phyloP scores from a whole-genome alignment of 768 basidiomycete genomes.

The Suillus bovinus region DNA sequence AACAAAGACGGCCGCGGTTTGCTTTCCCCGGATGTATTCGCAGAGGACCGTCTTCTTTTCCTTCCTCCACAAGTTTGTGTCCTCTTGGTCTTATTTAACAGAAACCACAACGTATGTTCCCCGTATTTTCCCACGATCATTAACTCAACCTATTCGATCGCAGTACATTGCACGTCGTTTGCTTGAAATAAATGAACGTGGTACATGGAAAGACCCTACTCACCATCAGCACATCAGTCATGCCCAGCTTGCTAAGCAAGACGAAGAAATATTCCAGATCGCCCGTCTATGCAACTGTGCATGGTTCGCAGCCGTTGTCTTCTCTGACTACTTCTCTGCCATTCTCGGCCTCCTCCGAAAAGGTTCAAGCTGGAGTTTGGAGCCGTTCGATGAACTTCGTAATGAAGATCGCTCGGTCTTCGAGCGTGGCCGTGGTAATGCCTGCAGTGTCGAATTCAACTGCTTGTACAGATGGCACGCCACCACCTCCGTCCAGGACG shows the following conservation, averaged over 20 bases:
- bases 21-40: conserved; percentile 70
- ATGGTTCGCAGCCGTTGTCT: conserved; percentile 79
- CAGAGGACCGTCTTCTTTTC: conserved; percentile 75
- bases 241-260: conserved; percentile 48
- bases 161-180: conserved; percentile 81
- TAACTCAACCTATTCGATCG: not conserved
- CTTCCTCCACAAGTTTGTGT: conserved; percentile 78
- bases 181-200: conserved; percentile 79
- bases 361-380: conserved; percentile 76
- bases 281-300: conserved; percentile 76
- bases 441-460: conserved; percentile 88
- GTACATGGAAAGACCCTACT: conserved; percentile 57
- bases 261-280: conserved; percentile 84
- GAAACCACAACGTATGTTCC: conserved; percentile 80
- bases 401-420: conserved; percentile 61
- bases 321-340: conserved; percentile 79
- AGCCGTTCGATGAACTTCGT: conserved; percentile 76
- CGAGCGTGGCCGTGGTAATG: conserved; percentile 80
- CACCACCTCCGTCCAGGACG: conserved; percentile 71
- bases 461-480: conserved; percentile 87
- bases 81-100: conserved; percentile 81
- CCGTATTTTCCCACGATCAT: not conserved
- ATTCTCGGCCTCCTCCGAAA: conserved; percentile 79
- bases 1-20: conserved; percentile 63
- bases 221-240: conserved; percentile 36